Conservation (phyloP, 1,284 basidiomycete species). For the Kwoniella shivajii region DNA sequence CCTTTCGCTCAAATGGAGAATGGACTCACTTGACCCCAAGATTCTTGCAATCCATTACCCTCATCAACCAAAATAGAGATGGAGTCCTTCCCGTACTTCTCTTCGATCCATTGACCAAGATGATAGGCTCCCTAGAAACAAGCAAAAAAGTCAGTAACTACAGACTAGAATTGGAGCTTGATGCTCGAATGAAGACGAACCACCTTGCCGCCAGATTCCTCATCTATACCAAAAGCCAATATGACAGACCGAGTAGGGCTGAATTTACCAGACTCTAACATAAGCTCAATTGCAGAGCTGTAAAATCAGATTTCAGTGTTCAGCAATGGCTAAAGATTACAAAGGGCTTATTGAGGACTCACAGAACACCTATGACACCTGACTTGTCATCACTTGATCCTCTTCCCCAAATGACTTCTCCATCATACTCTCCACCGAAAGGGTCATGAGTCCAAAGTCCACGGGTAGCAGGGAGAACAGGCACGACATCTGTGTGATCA, state of each 20-base stretch:
- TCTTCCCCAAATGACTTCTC: slow-evolving; percentile 64
- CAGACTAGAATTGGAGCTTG: background rate
- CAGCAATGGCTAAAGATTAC: background rate
- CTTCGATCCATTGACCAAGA: slow-evolving; percentile 59
- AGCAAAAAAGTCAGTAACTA: background rate
- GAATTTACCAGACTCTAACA: slow-evolving; percentile 60
- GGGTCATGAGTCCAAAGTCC: slow-evolving; percentile 65
- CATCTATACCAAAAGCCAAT: slow-evolving; percentile 70
- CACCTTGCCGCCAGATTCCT: slow-evolving; percentile 62
- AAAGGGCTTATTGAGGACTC: background rate
- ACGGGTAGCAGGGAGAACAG: slow-evolving; percentile 61
- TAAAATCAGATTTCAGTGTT: background rate
- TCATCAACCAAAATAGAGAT: slow-evolving; percentile 64
- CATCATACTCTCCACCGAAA: slow-evolving; percentile 68
- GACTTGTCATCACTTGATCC: slow-evolving; percentile 66
- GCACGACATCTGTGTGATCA: slow-evolving; percentile 60
- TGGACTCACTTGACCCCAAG: slow-evolving; percentile 30
- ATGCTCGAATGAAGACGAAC: slow-evolving; percentile 29
- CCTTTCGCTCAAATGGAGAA: background rate
- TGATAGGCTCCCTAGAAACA: slow-evolving; percentile 62
- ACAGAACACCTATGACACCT: slow-evolving; percentile 63
- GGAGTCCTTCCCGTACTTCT: slow-evolving; percentile 63
- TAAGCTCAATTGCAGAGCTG: slow-evolving; percentile 61
- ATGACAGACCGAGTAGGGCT: slow-evolving; percentile 62
- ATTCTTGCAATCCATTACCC: slow-evolving; percentile 33